Evolutionary conservation across 805 yeast species (phyloP), one percentile per base, ranked within the genome.

Genomic region (Ogataea polymorpha): DNA sequence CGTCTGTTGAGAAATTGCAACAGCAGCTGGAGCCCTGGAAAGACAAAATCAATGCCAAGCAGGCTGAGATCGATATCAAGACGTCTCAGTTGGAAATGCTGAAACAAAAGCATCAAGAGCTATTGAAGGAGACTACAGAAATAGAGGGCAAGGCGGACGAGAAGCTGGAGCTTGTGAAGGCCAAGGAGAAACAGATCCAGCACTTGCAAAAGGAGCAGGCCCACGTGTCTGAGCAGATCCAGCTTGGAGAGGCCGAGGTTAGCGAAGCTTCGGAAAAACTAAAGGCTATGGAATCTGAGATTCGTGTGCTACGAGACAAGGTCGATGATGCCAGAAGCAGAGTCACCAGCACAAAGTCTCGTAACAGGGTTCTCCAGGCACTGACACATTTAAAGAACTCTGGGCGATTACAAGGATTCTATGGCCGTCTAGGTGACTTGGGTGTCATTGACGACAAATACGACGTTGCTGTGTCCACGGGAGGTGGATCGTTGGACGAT

Each of bases 391-490:
- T 93, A 27, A 82, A 82, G 42, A 79, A 80, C 41, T 74, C 93
- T 3, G 97, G 97, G 5, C 73, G 96, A 53, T 75, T 95, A 17
- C 67, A 68, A 6, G 99, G 98, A 0, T 86, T 91, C 51, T 73
- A 86, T 58, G 99, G 98, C 0, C 71, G 96, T 47, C 66, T 93
- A 12, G 99, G 99, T 13, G 95, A 88, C 51, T 67, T 93, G 32
- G 99, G 96, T n/a, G 73, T 75, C 2, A 93, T 93, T 48, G 96
- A 88, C 58, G 86, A 84, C 49, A 75, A 77, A 54, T 93, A 85
- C 59, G 98, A 95, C 63, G 77, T 89, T 38, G 99, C 99, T 0
- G 79, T 93, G 7, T 89, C 98, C 0, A 93, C 98, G 0, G 98
- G 96, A 0, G 88, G 93, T 50, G 89, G 95, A 1, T 81, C 90